phyloP scores from a whole-genome alignment of 106 monocot species.

The Amphibolis antarctica region DNA sequence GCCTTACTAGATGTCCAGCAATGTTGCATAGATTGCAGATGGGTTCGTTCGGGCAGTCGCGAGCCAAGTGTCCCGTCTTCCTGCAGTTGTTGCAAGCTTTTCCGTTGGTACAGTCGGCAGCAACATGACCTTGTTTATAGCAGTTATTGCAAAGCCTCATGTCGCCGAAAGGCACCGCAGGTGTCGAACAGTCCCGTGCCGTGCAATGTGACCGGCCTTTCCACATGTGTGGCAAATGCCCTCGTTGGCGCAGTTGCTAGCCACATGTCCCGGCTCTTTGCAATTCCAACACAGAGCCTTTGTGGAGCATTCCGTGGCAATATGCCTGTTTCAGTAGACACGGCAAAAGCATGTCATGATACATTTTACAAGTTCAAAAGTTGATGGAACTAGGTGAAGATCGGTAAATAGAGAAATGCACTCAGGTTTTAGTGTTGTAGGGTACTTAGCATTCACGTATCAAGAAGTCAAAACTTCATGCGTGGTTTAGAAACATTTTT shows the following conservation, averaged over 20 bases:
- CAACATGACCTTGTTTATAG: conserved; percentile 84
- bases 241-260: conserved; percentile 78
- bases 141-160: conserved; percentile 88
- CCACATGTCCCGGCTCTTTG: conserved; percentile 82
- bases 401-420: too few species aligned
- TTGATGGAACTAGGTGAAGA: too few species aligned
- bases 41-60: conserved; percentile 81
- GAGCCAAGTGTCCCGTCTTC: conserved; percentile 76
- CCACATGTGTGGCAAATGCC: conserved; percentile 94
- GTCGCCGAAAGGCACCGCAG: conserved; percentile 42
- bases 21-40: conserved; percentile 89
- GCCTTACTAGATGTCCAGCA: conserved; percentile 59
- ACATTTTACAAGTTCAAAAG: too few species aligned
- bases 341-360: too few species aligned
- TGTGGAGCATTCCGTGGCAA: conserved; percentile 63
- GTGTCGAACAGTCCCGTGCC: conserved; percentile 52
- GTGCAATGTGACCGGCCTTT: conserved; percentile 68
- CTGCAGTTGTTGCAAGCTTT: conserved; percentile 99
- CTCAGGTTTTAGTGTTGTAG: too few species aligned
- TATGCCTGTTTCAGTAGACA: conserved; percentile 41
- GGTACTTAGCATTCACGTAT: too few species aligned
- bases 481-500: too few species aligned
- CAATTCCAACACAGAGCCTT: conserved; percentile 92
- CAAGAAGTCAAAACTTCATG: too few species aligned
- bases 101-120: conserved; percentile 76